Evolutionary conservation across 768 basidiomycete genomes (phyloP).

Genomic region (Trametopsis cervina): DNA sequence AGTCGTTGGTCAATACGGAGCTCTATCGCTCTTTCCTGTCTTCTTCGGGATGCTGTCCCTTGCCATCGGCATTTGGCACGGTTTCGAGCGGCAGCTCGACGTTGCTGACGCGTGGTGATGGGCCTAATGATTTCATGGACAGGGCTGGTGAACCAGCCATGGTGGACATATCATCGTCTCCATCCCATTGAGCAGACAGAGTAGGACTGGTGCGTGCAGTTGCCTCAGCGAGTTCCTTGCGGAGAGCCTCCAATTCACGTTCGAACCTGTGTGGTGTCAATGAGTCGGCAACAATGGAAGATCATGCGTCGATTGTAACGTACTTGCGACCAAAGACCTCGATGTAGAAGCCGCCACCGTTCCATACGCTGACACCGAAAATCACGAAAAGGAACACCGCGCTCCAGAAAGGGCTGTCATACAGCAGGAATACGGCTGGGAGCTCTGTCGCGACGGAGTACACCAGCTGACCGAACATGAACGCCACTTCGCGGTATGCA

Average conservation of each 20-base stretch:
- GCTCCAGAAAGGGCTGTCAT: constrained; percentile 75
- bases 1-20: too few relatives aligned
- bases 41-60: background rate
- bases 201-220: constrained; percentile 50
- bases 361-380: constrained; percentile 89
- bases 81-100: constrained; percentile 14
- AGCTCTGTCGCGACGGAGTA: constrained; percentile 84
- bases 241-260: constrained; percentile 81
- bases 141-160: constrained; percentile 29
- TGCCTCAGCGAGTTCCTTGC: constrained; percentile 82
- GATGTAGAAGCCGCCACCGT: constrained; percentile 93
- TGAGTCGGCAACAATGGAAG: constrained; percentile 6
- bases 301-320: constrained; percentile 25
- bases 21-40: constrained; percentile 5
- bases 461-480: constrained; percentile 84
- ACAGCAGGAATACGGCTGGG: constrained; percentile 78
- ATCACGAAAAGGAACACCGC: constrained; percentile 71
- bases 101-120: constrained; percentile 15
- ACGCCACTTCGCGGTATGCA: constrained; percentile 57
- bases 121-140: constrained; percentile 19
- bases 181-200: constrained; percentile 20
- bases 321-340: constrained; percentile 97
- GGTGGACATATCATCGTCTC: constrained; percentile 37
- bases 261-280: constrained; percentile 58
- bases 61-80: constrained; percentile 1